Conservation (phyloP, 148 eudicot genomes). For the Diospyros lotus region DNA sequence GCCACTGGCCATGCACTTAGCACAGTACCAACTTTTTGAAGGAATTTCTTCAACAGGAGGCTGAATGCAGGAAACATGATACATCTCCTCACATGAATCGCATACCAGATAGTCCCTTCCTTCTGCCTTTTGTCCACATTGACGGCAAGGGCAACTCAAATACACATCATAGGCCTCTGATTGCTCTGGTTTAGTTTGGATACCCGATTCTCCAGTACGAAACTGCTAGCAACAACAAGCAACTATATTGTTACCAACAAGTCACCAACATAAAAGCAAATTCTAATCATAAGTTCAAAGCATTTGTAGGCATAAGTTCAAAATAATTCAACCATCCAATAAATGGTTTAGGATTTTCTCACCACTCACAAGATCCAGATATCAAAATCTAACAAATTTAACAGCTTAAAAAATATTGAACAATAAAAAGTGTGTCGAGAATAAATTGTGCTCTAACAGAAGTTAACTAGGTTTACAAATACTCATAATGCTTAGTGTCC, state of each 20-base stretch:
- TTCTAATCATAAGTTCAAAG: not conserved
- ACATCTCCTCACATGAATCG: slow-evolving; percentile 83
- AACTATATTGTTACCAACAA: not conserved
- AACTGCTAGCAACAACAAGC: slow-evolving; percentile 30
- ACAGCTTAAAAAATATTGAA: not conserved
- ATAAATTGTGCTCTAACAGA: not conserved
- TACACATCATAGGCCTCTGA: slow-evolving; percentile 35
- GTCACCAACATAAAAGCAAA: slow-evolving; percentile 1
- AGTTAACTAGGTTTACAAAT: not conserved
- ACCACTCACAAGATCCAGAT: not conserved
- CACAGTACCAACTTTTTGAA: slow-evolving; percentile 73
- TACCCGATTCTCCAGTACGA: slow-evolving; percentile 27
- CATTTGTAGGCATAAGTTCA: not conserved
- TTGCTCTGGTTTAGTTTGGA: slow-evolving; percentile 37
- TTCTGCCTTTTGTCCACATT: slow-evolving; percentile 60
- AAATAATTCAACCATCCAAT: not conserved
- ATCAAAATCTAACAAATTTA: not conserved
- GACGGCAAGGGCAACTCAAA: slow-evolving; percentile 41
- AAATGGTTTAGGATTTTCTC: not conserved
- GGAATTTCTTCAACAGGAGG: slow-evolving; percentile 77
- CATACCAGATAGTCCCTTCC: slow-evolving; percentile 74
- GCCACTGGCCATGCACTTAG: slow-evolving; percentile 53
- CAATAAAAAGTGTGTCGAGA: not conserved
- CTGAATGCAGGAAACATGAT: slow-evolving; percentile 76
- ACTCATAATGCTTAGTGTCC: no score